phyloP scores from a whole-genome alignment of 495 filamentous ascomycete genomes.

The Eremomyces bilateralis region DNA sequence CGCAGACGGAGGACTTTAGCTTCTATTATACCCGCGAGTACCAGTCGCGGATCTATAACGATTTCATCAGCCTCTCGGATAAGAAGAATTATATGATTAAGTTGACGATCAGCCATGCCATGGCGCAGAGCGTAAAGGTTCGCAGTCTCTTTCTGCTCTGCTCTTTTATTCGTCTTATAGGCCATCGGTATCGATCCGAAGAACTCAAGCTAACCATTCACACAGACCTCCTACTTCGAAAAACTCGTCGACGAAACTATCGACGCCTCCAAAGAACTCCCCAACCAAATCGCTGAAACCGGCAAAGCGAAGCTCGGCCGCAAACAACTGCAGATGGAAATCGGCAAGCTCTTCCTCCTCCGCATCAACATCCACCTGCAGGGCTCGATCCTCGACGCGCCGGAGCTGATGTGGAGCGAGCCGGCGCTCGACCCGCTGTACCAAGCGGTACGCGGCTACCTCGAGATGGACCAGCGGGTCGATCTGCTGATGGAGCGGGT shows the following conservation, averaged over 20 bases:
- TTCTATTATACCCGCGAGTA: conserved; percentile 97
- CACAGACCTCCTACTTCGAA: conserved; percentile 85
- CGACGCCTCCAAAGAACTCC: conserved; percentile 69
- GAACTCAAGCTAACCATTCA: not conserved
- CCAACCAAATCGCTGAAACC: conserved; percentile 70
- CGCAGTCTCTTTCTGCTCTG: too few species aligned
- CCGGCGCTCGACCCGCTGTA: conserved; percentile 91
- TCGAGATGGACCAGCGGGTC: conserved; percentile 97
- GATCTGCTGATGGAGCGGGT: conserved; percentile 70
- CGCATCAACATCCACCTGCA: conserved; percentile 96
- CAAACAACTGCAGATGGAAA: conserved; percentile 90
- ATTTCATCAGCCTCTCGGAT: conserved; percentile 85
- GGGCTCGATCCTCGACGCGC: conserved; percentile 88
- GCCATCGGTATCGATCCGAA: not conserved
- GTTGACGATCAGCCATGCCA: conserved; percentile 82
- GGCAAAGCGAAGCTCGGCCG: conserved; percentile 73
- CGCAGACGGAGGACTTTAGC: conserved; percentile 94
- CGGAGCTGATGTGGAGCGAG: conserved; percentile 96
- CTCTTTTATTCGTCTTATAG: not conserved
- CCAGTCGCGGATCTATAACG: conserved; percentile 95
- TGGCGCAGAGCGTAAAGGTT: conserved; percentile 85
- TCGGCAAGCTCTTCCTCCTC: conserved; percentile 91
- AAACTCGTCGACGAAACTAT: conserved; percentile 89
- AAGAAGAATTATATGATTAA: conserved; percentile 96
- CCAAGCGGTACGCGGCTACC: conserved; percentile 76